Evolutionary conservation across 257 asterid species (phyloP).

Genomic region (Euphrasia confusa): DNA sequence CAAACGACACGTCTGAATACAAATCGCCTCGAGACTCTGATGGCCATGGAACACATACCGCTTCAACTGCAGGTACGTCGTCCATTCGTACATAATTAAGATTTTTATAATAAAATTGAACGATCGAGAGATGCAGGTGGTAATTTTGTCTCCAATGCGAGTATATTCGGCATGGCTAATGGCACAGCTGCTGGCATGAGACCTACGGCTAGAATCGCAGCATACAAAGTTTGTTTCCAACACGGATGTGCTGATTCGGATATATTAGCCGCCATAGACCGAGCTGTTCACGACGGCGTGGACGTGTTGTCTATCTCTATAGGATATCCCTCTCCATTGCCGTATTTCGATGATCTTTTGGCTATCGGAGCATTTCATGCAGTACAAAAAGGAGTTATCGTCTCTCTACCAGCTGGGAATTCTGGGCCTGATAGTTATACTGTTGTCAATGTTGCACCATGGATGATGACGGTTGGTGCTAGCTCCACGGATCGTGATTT

Average conservation of each 20-base stretch:
- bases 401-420: slow-evolving; percentile 1
- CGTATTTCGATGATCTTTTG: no score
- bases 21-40: background rate
- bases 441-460: slow-evolving; percentile 57
- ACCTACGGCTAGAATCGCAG: no score
- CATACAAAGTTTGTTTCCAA: no score
- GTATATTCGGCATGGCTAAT: no score
- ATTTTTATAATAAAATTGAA: slow-evolving; percentile 27
- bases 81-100: background rate
- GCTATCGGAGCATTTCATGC: no score
- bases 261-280: no score
- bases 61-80: background rate
- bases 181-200: no score
- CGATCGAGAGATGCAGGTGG: slow-evolving; percentile 29
- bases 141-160: no score
- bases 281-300: no score
- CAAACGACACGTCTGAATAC: background rate
- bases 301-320: no score
- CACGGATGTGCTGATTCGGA: no score
- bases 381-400: slow-evolving; percentile 22
- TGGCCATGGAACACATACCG: background rate
- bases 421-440: slow-evolving; percentile 51
- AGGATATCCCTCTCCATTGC: no score
- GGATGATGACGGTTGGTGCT: slow-evolving; percentile 79
- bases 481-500: slow-evolving; percentile 55